These are phyloP conservation scores for Articulospora tetracladia DNA, from an alignment of 495 filamentous ascomycete genomes.

Conservation along the genomic window DNA sequence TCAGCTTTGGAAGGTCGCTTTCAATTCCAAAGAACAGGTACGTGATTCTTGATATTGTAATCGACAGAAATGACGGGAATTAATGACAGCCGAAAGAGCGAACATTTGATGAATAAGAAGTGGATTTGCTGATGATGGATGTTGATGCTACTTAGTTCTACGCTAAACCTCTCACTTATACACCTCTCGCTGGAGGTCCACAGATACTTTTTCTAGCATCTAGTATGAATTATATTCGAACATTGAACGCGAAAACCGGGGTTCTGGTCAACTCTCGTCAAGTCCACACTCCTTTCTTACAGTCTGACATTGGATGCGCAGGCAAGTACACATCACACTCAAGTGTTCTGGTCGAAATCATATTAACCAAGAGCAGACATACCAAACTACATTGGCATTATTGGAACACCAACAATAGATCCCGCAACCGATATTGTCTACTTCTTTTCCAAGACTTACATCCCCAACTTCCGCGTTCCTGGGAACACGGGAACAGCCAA, in stretches of 20 bases:
- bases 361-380: slow-evolving; percentile 43
- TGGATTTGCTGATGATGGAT: neutral
- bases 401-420: slow-evolving; percentile 44
- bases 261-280: slow-evolving; percentile 35
- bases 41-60: no score
- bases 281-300: slow-evolving; percentile 41
- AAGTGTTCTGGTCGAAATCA: slow-evolving; percentile 22
- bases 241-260: slow-evolving; percentile 42
- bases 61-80: no score
- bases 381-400: slow-evolving; percentile 39
- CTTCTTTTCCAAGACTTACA: slow-evolving; percentile 34
- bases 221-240: slow-evolving; percentile 42
- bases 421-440: slow-evolving; percentile 39
- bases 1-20: slow-evolving; percentile 29
- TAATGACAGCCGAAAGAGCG: no score
- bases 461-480: slow-evolving; percentile 10
- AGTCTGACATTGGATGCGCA: slow-evolving; percentile 25
- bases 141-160: slow-evolving; percentile 22
- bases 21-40: slow-evolving; percentile 27
- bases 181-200: slow-evolving; percentile 29
- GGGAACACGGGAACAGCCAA: slow-evolving; percentile 7
- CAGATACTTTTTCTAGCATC: slow-evolving; percentile 45
- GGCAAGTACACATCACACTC: neutral
- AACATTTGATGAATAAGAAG: no score
- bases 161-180: slow-evolving; percentile 44